phyloP scores from a whole-genome alignment of 2,329 filamentous ascomycete species.

The Atkinsonella hypoxylon region DNA sequence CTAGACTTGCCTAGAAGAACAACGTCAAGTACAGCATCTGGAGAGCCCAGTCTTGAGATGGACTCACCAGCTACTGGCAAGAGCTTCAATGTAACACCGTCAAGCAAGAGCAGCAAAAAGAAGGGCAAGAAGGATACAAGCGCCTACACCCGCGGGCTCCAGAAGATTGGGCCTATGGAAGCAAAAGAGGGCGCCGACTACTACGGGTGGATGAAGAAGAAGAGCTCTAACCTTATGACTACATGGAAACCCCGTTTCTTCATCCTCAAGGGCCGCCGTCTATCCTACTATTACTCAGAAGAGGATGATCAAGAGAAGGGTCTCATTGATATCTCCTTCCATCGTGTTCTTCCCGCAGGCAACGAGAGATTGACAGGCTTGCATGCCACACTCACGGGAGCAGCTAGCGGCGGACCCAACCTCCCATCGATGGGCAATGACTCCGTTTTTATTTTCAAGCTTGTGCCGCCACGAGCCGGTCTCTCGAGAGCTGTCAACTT shows the following conservation, averaged over 20 bases:
- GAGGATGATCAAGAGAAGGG: constrained; percentile 87
- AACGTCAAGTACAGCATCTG: constrained; percentile 60
- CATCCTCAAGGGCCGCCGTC: constrained; percentile 75
- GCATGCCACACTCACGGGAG: constrained; percentile 83
- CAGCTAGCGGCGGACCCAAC: constrained; percentile 50
- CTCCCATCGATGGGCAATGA: constrained; percentile 38
- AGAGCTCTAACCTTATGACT: constrained; percentile 88
- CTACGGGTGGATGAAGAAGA: constrained; percentile 99
- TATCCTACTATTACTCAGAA: constrained; percentile 95
- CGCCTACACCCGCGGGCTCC: constrained; percentile 77
- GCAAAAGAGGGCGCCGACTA: constrained; percentile 84
- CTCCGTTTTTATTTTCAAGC: constrained; percentile 89
- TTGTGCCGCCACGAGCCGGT: constrained; percentile 79
- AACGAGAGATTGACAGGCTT: constrained; percentile 82
- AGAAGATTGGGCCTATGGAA: constrained; percentile 69
- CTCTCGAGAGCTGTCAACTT: constrained; percentile 89
- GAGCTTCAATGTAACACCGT: constrained; percentile 37
- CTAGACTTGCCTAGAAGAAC: constrained; percentile 59
- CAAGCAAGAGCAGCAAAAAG: constrained; percentile 41
- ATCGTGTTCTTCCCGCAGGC: constrained; percentile 89
- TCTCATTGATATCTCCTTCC: constrained; percentile 93
- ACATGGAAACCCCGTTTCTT: constrained; percentile 98
- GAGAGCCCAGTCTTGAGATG: constrained; percentile 60
- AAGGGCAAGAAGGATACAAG: constrained; percentile 92
- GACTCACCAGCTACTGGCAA: constrained; percentile 59